Percentiles rank a stretch among this genome's conserved stretches.
Evolutionary conservation across 768 basidiomycete genomes (phyloP).

Genomic region (Amanita thiersii): DNA sequence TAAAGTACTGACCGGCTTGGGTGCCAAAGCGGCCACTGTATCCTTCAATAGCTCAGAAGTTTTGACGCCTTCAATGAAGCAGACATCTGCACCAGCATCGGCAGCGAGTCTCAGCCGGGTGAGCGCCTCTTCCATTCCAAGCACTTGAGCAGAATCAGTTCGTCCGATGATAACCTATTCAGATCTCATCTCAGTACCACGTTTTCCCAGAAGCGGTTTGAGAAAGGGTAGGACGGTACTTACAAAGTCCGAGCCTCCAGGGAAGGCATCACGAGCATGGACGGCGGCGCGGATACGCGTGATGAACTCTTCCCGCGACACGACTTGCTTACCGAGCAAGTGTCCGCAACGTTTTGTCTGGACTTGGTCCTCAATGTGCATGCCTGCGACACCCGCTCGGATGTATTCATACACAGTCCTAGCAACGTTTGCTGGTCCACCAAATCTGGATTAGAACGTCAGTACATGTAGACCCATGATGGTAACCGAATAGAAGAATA

Average conservation of each 20-base stretch:
- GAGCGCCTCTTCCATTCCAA: slow-evolving; percentile 74
- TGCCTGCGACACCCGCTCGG: slow-evolving; percentile 38
- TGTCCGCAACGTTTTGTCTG: slow-evolving; percentile 51
- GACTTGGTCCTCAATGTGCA: slow-evolving; percentile 53
- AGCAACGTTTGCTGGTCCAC: slow-evolving; percentile 47
- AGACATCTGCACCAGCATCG: slow-evolving; percentile 70
- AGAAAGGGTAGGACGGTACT: background rate
- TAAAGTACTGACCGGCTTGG: slow-evolving; percentile 47
- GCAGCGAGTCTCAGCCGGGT: slow-evolving; percentile 60
- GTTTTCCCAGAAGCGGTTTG: background rate
- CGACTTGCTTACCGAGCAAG: slow-evolving; percentile 45
- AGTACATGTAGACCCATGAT: background rate
- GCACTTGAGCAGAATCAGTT: slow-evolving; percentile 71
- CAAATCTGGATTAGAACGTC: slow-evolving; percentile 25
- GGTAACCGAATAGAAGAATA: background rate
- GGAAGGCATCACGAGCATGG: slow-evolving; percentile 36
- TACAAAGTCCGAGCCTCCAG: slow-evolving; percentile 17
- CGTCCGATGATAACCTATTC: slow-evolving; percentile 61
- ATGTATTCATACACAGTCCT: slow-evolving; percentile 45
- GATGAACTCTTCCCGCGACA: slow-evolving; percentile 39
- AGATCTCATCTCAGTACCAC: background rate
- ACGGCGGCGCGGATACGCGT: slow-evolving; percentile 46
- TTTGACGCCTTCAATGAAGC: slow-evolving; percentile 76
- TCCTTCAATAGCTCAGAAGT: slow-evolving; percentile 54
- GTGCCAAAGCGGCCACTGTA: slow-evolving; percentile 60